Evolutionary conservation across 1,284 basidiomycete genomes (phyloP).

Genomic region (Rhodotorula glutinis): DNA sequence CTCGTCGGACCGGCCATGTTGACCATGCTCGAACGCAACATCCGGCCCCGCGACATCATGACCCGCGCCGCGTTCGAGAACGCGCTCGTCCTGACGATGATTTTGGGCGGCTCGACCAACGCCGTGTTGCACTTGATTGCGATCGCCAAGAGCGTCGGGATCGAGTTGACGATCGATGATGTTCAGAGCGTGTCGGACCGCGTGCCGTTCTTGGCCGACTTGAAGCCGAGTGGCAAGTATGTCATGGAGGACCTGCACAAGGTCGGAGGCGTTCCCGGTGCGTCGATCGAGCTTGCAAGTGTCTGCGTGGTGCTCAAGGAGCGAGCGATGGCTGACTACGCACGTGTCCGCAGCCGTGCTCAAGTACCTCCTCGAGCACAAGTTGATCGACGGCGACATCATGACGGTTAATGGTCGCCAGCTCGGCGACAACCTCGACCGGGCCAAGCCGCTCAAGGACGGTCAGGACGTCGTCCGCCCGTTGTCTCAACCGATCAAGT

Average conservation of each 20-base stretch:
- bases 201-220: conserved; percentile 80
- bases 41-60: conserved; percentile 96
- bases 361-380: conserved; percentile 73
- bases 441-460: conserved; percentile 68
- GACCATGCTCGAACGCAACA: conserved; percentile 73
- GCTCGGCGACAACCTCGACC: conserved; percentile 80
- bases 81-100: conserved; percentile 85
- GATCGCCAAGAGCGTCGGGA: conserved; percentile 80
- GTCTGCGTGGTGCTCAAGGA: background rate
- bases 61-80: conserved; percentile 93
- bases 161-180: conserved; percentile 76
- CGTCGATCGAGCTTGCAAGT: conserved; percentile 43
- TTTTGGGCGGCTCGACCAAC: conserved; percentile 90
- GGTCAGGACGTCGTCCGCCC: conserved; percentile 80
- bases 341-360: conserved; percentile 62
- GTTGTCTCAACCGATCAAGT: conserved; percentile 78
- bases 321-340: conserved; percentile 58
- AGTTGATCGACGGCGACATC: conserved; percentile 76
- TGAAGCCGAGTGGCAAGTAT: conserved; percentile 87
- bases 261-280: conserved; percentile 82
- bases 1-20: conserved; percentile 77
- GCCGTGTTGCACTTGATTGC: conserved; percentile 87
- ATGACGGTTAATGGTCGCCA: conserved; percentile 84
- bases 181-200: conserved; percentile 81
- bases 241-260: conserved; percentile 87